A percentile compares a stretch with the other conserved stretches of the same genome.
Evolutionary conservation across 1,284 basidiomycete species (phyloP).

Genomic region (Rhodotorula sp.): DNA sequence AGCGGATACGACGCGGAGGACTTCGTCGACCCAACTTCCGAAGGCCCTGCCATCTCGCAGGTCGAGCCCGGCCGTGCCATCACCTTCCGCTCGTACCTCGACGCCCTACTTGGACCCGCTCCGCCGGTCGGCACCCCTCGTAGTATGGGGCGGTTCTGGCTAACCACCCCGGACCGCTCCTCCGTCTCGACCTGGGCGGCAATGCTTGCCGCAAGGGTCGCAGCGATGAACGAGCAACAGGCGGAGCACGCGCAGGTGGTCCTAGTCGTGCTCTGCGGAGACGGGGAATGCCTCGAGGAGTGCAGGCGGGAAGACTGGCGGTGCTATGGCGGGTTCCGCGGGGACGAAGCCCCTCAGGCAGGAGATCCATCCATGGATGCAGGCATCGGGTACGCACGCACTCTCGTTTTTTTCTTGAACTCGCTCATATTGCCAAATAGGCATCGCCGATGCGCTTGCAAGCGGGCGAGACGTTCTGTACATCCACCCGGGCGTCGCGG

Average conservation of each 20-base stretch:
- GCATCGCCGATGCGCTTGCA: conserved; percentile 1
- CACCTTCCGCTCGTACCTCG: conserved; percentile 1
- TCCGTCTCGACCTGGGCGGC: background rate
- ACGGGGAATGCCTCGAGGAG: background rate
- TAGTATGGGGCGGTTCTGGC: background rate
- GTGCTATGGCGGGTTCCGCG: background rate
- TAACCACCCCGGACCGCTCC: background rate
- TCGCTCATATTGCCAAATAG: background rate
- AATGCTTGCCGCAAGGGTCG: background rate
- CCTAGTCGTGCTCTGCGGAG: background rate
- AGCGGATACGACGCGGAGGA: background rate
- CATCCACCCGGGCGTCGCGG: background rate
- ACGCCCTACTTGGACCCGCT: background rate
- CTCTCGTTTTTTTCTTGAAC: too few species aligned
- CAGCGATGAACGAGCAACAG: background rate
- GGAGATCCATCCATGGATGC: background rate
- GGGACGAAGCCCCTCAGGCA: background rate
- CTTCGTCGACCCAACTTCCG: background rate
- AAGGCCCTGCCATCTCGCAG: background rate
- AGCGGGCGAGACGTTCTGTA: background rate
- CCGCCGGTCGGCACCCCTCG: too few species aligned
- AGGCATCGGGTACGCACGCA: background rate
- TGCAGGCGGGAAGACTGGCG: background rate
- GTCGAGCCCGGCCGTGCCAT: background rate
- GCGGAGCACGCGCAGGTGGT: too few species aligned